Conservation (phyloP, 371 early-diverging fungal species). For the Basidiobolus meristosporus region DNA sequence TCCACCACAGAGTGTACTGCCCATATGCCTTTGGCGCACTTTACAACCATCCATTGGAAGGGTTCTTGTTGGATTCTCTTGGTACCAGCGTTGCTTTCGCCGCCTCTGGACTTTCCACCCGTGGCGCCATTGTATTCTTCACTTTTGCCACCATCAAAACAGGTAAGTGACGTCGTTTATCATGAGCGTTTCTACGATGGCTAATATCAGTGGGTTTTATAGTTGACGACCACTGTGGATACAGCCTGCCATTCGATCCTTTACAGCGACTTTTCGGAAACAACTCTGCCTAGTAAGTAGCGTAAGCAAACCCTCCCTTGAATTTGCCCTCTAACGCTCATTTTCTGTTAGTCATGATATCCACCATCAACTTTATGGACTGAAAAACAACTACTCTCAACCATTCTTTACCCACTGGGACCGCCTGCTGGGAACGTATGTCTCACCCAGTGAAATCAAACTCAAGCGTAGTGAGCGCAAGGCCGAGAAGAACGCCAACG, state of each 20-base stretch:
- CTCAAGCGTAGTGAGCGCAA: too few relatives aligned
- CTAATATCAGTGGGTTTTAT: too few relatives aligned
- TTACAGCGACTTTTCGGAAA: too few relatives aligned
- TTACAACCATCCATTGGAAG: slow-evolving; percentile 67
- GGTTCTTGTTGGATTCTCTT: slow-evolving; percentile 50
- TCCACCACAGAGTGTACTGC: slow-evolving; percentile 54
- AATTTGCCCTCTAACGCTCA: too few relatives aligned
- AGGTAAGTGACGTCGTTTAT: too few relatives aligned
- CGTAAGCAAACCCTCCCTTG: too few relatives aligned
- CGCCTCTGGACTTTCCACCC: slow-evolving; percentile 45
- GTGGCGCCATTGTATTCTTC: slow-evolving; percentile 42
- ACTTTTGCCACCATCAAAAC: slow-evolving; percentile 59
- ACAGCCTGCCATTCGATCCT: too few relatives aligned
- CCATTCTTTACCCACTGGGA: slow-evolving; percentile 71
- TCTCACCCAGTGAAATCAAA: too few relatives aligned
- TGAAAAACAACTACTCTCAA: slow-evolving; percentile 41
- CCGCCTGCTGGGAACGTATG: slow-evolving; percentile 26
- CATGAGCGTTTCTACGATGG: too few relatives aligned
- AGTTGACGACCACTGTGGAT: too few relatives aligned
- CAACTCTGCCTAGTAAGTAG: too few relatives aligned
- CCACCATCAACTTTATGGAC: slow-evolving; percentile 40
- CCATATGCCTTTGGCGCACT: slow-evolving; percentile 65
- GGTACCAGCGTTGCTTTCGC: slow-evolving; percentile 41
- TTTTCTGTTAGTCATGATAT: slow-evolving; percentile 50
- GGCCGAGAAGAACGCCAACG: too few relatives aligned